phyloP scores from a whole-genome alignment of 768 basidiomycete genomes.

The Russula dissimulans region DNA sequence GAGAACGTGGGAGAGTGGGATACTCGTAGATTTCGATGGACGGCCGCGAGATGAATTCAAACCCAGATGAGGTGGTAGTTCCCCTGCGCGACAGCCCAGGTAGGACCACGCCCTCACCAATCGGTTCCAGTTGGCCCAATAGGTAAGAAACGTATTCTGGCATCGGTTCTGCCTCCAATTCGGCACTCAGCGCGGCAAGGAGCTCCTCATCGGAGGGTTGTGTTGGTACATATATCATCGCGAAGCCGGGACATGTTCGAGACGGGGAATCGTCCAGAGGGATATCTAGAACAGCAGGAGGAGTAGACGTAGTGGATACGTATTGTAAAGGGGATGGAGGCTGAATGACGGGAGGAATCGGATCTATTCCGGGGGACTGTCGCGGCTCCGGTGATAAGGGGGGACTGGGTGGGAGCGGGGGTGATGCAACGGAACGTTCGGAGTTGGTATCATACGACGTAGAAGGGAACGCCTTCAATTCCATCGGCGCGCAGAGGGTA shows the following conservation, averaged over 20 bases:
- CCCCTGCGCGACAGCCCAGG: slow-evolving; percentile 3
- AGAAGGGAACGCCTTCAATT: not conserved
- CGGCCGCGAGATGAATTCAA: slow-evolving; percentile 13
- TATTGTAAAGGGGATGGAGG: not conserved
- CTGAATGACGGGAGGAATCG: not conserved
- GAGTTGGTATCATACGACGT: not conserved
- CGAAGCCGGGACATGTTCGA: slow-evolving; percentile 4
- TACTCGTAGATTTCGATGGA: slow-evolving; percentile 14
- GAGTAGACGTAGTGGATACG: not conserved
- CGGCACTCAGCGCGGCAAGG: slow-evolving; percentile 2
- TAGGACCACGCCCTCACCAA: slow-evolving; percentile 5
- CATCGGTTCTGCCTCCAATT: slow-evolving; percentile 3
- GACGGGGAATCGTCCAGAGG: not conserved
- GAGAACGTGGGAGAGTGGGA: not conserved
- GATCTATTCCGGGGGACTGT: not conserved
- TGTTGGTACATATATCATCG: slow-evolving; percentile 4
- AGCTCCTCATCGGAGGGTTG: slow-evolving; percentile 15
- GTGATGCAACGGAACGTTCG: not conserved
- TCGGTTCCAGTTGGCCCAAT: slow-evolving; percentile 9
- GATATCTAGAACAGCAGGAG: not conserved
- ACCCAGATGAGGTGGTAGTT: slow-evolving; percentile 1
- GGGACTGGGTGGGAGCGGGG: not conserved
- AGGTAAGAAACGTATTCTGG: slow-evolving; percentile 13
- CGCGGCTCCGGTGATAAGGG: not conserved
- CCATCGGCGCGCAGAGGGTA: slow-evolving; percentile 4